Conservation (phyloP, 2,329 filamentous ascomycete species). For the Byssochlamys sp. region DNA sequence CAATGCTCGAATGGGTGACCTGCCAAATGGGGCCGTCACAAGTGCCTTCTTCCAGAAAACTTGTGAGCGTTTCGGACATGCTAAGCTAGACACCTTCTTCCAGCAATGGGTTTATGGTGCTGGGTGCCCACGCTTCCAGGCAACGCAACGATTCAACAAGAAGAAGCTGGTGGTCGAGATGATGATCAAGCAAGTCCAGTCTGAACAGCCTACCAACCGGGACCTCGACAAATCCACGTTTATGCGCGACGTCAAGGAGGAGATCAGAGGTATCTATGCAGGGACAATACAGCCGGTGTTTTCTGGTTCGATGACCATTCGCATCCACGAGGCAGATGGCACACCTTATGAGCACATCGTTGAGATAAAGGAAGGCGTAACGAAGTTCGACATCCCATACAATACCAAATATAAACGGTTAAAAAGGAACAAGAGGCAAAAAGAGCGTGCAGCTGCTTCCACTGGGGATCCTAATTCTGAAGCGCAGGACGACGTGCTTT, state of each 20-base stretch:
- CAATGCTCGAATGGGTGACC: slow-evolving; percentile 71
- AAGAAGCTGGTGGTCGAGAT: slow-evolving; percentile 93
- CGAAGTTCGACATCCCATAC: slow-evolving; percentile 89
- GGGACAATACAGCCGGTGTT: slow-evolving; percentile 69
- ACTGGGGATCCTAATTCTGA: slow-evolving; percentile 55
- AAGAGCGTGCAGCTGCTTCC: slow-evolving; percentile 61
- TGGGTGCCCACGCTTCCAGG: slow-evolving; percentile 78
- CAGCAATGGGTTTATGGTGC: slow-evolving; percentile 82
- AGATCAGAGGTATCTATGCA: slow-evolving; percentile 57
- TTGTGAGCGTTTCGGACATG: slow-evolving; percentile 81
- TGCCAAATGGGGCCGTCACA: slow-evolving; percentile 60
- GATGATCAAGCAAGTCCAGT: slow-evolving; percentile 68
- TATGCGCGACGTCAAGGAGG: slow-evolving; percentile 74
- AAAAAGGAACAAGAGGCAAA: slow-evolving; percentile 74
- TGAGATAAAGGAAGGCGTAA: slow-evolving; percentile 77
- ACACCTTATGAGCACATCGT: slow-evolving; percentile 97
- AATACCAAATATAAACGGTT: slow-evolving; percentile 98
- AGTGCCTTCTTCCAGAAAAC: slow-evolving; percentile 68
- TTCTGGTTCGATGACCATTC: slow-evolving; percentile 91
- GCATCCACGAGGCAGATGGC: slow-evolving; percentile 94
- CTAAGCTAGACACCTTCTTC: slow-evolving; percentile 82
- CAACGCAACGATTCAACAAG: slow-evolving; percentile 89
- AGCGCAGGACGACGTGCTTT: slow-evolving; percentile 66
- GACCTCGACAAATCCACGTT: slow-evolving; percentile 65
- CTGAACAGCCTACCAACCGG: slow-evolving; percentile 45